Conservation (phyloP, 768 basidiomycete genomes). For the Suillus spraguei region DNA sequence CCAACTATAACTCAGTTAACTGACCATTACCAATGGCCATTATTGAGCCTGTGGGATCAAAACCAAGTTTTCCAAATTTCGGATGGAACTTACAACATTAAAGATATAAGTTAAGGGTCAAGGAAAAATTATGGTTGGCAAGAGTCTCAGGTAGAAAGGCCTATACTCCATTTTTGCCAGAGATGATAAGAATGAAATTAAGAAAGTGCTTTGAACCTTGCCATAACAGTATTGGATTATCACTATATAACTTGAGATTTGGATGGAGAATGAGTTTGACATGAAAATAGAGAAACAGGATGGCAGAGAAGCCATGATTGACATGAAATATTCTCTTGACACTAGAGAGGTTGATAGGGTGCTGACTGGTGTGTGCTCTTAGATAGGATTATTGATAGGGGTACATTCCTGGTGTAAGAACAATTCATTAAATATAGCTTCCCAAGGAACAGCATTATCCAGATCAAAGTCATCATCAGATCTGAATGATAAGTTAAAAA, state of each 20-base stretch:
- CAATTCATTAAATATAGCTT: background rate
- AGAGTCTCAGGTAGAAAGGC: background rate
- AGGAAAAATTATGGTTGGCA: background rate
- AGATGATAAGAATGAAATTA: background rate
- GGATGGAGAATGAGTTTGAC: background rate
- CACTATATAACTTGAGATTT: background rate
- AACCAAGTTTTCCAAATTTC: background rate
- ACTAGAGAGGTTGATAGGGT: background rate
- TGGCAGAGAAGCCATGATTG: background rate
- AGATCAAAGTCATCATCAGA: too few species aligned
- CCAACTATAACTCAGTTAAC: background rate
- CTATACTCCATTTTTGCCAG: accelerated
- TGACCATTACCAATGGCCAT: background rate
- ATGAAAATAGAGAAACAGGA: background rate
- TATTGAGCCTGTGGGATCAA: background rate
- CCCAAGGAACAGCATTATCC: background rate
- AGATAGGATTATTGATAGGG: background rate
- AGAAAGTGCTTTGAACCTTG: background rate
- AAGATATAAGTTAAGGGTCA: background rate
- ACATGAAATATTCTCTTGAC: background rate
- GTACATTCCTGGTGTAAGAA: background rate
- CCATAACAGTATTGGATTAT: background rate
- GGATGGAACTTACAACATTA: background rate
- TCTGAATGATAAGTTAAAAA: too few species aligned
- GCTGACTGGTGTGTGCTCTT: background rate